Base-by-base conservation (phyloP, 2,329 filamentous ascomycete genomes). In the Hymenoscyphus salicellus region DNA sequence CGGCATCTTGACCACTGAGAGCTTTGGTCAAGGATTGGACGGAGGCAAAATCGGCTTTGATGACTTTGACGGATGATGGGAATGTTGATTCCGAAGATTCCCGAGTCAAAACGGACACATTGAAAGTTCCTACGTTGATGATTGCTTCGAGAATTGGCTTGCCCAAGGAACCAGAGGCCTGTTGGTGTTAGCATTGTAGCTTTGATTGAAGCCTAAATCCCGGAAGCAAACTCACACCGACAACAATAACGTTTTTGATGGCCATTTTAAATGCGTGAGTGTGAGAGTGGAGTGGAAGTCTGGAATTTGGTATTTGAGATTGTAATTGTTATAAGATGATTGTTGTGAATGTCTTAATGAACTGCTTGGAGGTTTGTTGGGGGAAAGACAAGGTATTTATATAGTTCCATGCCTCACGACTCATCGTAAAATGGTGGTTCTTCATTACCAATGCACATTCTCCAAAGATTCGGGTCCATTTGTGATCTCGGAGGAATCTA, bases 241-340 rank as follows among this genome's bases (percentile, higher is more conserved):
- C 2, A 84, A 81, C 62, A 90, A 82, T 71, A 89, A 87, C 77
- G 89, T 86, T 63, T 87, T 84, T 64, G 87, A 87, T 38, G 16
- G 36, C 36, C 36, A 38, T 38, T 38, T 16, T 38, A 5, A 38
- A 2, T 38, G 14, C 36, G 36, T 38, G 36, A 38, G 3, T 38
- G 3, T 17, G 36, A 17, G 14, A 11, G 38, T 68, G 49, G 41
- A 23, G 32, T 33, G 11, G 1, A 8, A 8, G 11, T 33, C 11
- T 33, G 1, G 11, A 33, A 33, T 38, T 38, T 14, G 3, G 2
- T 38, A 11, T 14, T 14, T 38, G 36, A 38, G 36, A 17, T 38
- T 38, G 14, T 5, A 17, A 17, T 38, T 17, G 36, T 38, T 38
- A 38, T 38, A 14, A 38, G 36, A 38, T 16, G 36, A 38, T 16